Conservation (phyloP, 2,329 filamentous ascomycete species). For the Fusarium foetens region DNA sequence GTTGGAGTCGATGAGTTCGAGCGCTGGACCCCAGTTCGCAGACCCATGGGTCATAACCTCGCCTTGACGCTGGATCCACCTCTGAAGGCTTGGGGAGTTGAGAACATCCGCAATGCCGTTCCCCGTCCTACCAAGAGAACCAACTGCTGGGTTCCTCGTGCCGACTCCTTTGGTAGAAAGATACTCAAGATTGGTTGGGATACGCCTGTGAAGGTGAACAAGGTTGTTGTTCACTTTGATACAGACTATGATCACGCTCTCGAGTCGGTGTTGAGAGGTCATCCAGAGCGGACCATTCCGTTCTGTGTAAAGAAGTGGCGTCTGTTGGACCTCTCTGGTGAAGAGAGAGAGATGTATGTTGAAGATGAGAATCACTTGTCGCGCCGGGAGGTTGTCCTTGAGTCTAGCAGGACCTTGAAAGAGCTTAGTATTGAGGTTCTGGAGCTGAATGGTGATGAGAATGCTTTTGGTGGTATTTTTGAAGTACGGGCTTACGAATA, state of each 20-base stretch:
- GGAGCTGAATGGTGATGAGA: neutral
- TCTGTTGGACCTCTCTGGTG: neutral
- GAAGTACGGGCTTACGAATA: slow-evolving; percentile 8
- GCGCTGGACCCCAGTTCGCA: slow-evolving; percentile 11
- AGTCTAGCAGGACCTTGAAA: neutral
- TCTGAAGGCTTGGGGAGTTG: neutral
- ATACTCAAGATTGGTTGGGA: neutral
- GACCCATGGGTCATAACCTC: slow-evolving; percentile 6
- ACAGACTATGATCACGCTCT: slow-evolving; percentile 21
- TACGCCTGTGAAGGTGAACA: neutral
- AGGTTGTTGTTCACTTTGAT: neutral
- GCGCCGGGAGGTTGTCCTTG: neutral
- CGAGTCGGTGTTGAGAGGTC: slow-evolving; percentile 10
- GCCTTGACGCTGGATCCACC: neutral
- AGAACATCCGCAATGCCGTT: slow-evolving; percentile 3
- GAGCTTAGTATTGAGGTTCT: slow-evolving; percentile 5
- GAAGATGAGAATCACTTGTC: slow-evolving; percentile 12
- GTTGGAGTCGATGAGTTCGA: slow-evolving; percentile 14
- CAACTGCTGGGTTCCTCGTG: slow-evolving; percentile 6
- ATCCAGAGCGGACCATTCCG: slow-evolving; percentile 7
- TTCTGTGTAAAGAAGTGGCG: slow-evolving; percentile 21
- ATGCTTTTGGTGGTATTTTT: slow-evolving; percentile 2
- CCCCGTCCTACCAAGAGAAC: slow-evolving; percentile 6
- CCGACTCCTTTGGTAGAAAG: neutral
- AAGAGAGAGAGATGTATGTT: neutral